Percentiles rank a stretch among this genome's conserved stretches.
phyloP scores from a whole-genome alignment of 805 yeast genomes.

The Yamadazyma takamatsuzukensis region DNA sequence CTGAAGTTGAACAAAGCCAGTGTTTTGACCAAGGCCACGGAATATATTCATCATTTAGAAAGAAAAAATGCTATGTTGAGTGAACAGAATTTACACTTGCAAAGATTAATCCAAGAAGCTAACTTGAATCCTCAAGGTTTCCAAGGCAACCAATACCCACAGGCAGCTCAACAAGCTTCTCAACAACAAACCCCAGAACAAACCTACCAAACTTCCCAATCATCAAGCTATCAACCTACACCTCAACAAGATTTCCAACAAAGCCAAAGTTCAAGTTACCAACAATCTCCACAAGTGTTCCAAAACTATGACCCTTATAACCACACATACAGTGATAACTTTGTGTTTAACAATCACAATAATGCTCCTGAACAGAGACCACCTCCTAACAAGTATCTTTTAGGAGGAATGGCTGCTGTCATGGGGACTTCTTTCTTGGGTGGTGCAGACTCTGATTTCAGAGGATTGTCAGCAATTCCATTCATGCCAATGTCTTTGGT shows the following conservation, averaged over 20 bases:
- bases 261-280: too few species aligned
- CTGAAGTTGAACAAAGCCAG: slow-evolving; percentile 75
- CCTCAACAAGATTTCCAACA: too few species aligned
- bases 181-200: slow-evolving; percentile 18
- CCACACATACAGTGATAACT: slow-evolving; percentile 3
- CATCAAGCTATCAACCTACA: too few species aligned
- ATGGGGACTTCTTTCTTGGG: slow-evolving; percentile 61
- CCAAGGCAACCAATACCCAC: slow-evolving; percentile 4
- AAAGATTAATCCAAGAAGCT: slow-evolving; percentile 33
- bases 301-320: slow-evolving; percentile 1
- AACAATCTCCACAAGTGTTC: not conserved
- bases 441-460: slow-evolving; percentile 36
- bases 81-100: slow-evolving; percentile 43
- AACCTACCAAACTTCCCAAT: slow-evolving; percentile 14
- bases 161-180: slow-evolving; percentile 7
- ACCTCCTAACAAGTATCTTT: slow-evolving; percentile 41
- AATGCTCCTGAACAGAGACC: slow-evolving; percentile 6
- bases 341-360: slow-evolving; percentile 3
- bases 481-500: slow-evolving; percentile 19
- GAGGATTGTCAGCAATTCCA: slow-evolving; percentile 49
- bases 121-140: slow-evolving; percentile 22
- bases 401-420: slow-evolving; percentile 65
- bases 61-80: slow-evolving; percentile 49
- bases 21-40: slow-evolving; percentile 70
- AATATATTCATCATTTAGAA: slow-evolving; percentile 72